Evolutionary conservation across 257 asterid species (phyloP), one percentile per base, ranked within the genome.

Genomic region (Nemophila menziesii): DNA sequence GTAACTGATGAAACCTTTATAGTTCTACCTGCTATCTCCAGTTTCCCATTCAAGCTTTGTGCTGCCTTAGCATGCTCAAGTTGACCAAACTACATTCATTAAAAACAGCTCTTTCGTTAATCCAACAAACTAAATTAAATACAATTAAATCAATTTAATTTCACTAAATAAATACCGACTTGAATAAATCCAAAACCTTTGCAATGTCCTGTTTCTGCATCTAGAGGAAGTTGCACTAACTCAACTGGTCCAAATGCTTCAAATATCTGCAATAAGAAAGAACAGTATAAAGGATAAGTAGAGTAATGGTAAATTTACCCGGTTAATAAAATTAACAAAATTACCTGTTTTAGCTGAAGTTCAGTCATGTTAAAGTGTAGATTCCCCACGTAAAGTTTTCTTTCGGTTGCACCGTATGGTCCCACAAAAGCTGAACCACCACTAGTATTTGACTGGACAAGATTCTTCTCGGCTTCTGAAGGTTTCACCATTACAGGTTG

Each of bases 401-500:
- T 72, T 52, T 90, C 94, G 15, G 87, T 79, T 48, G 89, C 96
- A 58, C 93, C 96, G 67, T 72, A 79, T 36, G 94, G 94, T 22
- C 98, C 98, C 14, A 72, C 55, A 44, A 85, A 79, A 52, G 89
- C 83, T 22, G 93, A 44, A 62, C 77, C 85, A 44, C 75, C 74
- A 39, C 87, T 13, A 24, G 96, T 58, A 46, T 74, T 85, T 42
- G 98, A 79, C 24, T 79, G 96, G 56, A 90, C 98, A 59, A 90
- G 98, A 64, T 90, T 90, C 79, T 90, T 90, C 69, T 90, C 98
- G 21, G 98, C 98, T 68, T 90, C 98, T 1, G 98, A 90, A 47
- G 98, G 98, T 62, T 90, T 90, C 14, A 85, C 96, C 98, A 90
- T 90, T 33, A 90, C 86, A 54, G 98, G 94, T 64, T 90, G 98